Evolutionary conservation across 140 eudicot genomes (phyloP), one percentile per base, ranked within the genome.

Genomic region (Flaveria floridana): DNA sequence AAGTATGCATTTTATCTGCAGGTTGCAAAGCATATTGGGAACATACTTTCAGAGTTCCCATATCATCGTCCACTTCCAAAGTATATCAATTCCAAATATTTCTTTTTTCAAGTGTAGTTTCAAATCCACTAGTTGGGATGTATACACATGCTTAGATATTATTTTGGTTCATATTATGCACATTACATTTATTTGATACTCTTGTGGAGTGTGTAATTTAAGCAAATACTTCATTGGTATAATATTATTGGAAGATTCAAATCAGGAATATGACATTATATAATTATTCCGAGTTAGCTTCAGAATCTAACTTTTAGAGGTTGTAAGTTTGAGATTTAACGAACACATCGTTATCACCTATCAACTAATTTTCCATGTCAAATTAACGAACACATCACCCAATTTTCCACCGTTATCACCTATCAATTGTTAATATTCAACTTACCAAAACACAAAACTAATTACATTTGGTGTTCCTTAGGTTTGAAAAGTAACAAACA

Each of bases 1-100:
- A 76, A 66, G 26, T 89, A 80, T 20, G 44, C 58, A n/a, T 73
- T 48, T 10, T 86, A 86, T 73, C 19, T 89, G 73, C 79, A 86
- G 74, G 47, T 82, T 50, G 95, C 95, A 23, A 82, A 76, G 70
- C 74, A 48, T 26, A 73, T 89, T 7, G 86, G 85, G 0, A 30
- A 21, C 76, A 67, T 78, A 28, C 89, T 89, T 25, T 86, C 86
- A 0, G 74, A 78, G 57, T 78, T 82, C 41, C 87, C 91, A 41
- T 64, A 79, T 50, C 82, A 65, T 47, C 30, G 83, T 53, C 66
- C 21, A 20, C 58, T 82, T 58, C 95, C 95, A 21, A 55, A 68
- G 13, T 86, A 80, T 16, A 63, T 89, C 6, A 82, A 85, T 65
- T 15, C 16, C 9, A 50, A 75, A 62, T 71, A 75, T 42, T 74